Conservation (phyloP, 345 rosid genomes). For the Rhodamnia rubescens region DNA sequence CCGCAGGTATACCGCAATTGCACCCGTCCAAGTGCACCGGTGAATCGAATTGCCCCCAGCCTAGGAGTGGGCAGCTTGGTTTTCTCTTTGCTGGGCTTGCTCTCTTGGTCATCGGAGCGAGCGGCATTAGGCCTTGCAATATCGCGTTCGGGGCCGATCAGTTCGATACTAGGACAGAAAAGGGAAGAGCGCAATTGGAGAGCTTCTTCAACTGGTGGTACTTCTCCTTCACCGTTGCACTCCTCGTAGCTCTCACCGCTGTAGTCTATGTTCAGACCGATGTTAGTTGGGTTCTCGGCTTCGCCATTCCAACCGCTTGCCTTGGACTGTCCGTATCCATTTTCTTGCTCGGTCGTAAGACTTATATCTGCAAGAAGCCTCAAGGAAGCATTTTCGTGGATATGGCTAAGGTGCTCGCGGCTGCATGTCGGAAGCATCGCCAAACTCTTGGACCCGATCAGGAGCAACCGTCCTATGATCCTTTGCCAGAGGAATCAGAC, state of each 20-base stretch:
- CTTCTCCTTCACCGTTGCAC: slow-evolving; percentile 53
- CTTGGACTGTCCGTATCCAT: slow-evolving; percentile 27
- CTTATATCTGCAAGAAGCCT: slow-evolving; percentile 35
- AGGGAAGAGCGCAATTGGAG: slow-evolving; percentile 41
- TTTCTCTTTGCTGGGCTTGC: slow-evolving; percentile 33
- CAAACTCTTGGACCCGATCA: background rate
- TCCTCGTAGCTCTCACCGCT: slow-evolving; percentile 40
- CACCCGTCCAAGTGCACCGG: slow-evolving; percentile 35
- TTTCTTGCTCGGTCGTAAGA: slow-evolving; percentile 44
- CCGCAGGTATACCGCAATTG: slow-evolving; percentile 27
- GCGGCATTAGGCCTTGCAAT: slow-evolving; percentile 66
- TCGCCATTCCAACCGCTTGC: slow-evolving; percentile 51
- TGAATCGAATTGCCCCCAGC: slow-evolving; percentile 13
- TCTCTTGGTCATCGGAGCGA: slow-evolving; percentile 52
- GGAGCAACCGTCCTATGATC: slow-evolving; percentile 12
- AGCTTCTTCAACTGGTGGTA: slow-evolving; percentile 88
- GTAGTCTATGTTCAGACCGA: slow-evolving; percentile 60
- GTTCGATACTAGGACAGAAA: slow-evolving; percentile 37
- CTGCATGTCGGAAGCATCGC: slow-evolving; percentile 33
- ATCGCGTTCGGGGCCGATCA: slow-evolving; percentile 84
- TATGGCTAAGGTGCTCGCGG: slow-evolving; percentile 36
- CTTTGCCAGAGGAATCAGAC: slow-evolving; percentile 5
- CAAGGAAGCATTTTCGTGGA: slow-evolving; percentile 46
- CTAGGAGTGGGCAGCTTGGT: slow-evolving; percentile 36
- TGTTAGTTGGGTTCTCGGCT: slow-evolving; percentile 61